Percentiles rank a stretch among this genome's conserved stretches.
phyloP scores from a whole-genome alignment of 345 rosid genomes.

The Gossypium rotundifolium region DNA sequence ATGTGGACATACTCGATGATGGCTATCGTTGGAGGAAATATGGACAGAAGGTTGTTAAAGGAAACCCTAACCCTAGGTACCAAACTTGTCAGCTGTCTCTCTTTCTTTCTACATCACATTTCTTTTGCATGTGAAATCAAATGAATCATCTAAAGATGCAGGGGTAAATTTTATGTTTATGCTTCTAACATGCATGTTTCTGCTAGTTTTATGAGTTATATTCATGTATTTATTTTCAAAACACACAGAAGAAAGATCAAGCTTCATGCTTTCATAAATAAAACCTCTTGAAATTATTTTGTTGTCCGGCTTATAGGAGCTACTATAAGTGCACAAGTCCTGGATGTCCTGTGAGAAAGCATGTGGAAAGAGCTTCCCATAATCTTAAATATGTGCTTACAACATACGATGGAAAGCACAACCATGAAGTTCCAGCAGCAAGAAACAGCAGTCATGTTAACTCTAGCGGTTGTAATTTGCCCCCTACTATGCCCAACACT shows the following conservation, averaged over 20 bases:
- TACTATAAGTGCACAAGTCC: conserved; percentile 68
- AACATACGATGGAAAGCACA: conserved; percentile 66
- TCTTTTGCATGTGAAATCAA: conserved; percentile 1
- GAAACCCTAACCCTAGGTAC: conserved; percentile 75
- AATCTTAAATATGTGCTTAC: conserved; percentile 50
- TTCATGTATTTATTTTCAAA: not conserved
- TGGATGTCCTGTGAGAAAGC: conserved; percentile 59
- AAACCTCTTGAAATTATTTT: not conserved
- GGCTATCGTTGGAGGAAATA: conserved; percentile 78
- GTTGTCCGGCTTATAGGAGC: conserved; percentile 36
- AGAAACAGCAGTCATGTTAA: conserved; percentile 36
- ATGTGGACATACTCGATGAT: conserved; percentile 62
- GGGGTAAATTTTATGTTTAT: not conserved
- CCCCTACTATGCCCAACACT: conserved; percentile 16
- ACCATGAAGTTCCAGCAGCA: conserved; percentile 66
- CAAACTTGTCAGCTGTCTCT: not conserved
- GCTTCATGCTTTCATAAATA: not conserved
- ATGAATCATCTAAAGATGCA: not conserved
- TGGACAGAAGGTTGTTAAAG: conserved; percentile 72
- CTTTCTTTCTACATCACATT: not conserved
- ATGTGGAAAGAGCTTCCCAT: conserved; percentile 67
- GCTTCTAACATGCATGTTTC: not conserved
- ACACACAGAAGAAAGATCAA: not conserved
- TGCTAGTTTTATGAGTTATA: not conserved
- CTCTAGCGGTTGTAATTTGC: conserved; percentile 19